Conservation (phyloP, 208 protist species). For the Histomonas meleagridis region DNA sequence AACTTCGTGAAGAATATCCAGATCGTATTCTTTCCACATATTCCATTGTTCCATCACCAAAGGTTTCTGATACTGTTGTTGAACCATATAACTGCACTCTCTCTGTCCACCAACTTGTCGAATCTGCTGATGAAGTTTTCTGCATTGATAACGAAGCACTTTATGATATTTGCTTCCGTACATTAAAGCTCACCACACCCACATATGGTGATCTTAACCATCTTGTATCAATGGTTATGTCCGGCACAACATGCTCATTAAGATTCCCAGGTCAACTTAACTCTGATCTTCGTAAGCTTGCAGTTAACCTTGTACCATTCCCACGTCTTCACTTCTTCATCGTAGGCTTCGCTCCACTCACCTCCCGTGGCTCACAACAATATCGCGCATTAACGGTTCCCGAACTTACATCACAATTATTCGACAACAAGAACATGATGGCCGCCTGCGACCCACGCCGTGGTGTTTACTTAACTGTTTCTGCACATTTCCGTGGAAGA, state of each 20-base stretch:
- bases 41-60: slow-evolving; percentile 89
- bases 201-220: slow-evolving; percentile 89
- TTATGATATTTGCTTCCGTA: slow-evolving; percentile 93
- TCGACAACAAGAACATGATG: slow-evolving; percentile 94
- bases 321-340: slow-evolving; percentile 95
- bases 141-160: slow-evolving; percentile 94
- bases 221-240: slow-evolving; percentile 77
- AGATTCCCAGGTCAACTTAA: slow-evolving; percentile 81
- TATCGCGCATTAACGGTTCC: slow-evolving; percentile 72
- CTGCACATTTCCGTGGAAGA: slow-evolving; percentile 63
- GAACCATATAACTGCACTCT: slow-evolving; percentile 61
- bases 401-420: slow-evolving; percentile 88
- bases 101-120: slow-evolving; percentile 59
- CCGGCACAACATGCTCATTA: slow-evolving; percentile 78
- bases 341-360: slow-evolving; percentile 81
- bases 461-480: slow-evolving; percentile 61
- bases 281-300: slow-evolving; percentile 59
- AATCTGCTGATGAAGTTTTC: slow-evolving; percentile 73
- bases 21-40: slow-evolving; percentile 95
- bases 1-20: slow-evolving; percentile 89
- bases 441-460: slow-evolving; percentile 74
- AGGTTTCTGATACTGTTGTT: slow-evolving; percentile 78
- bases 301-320: slow-evolving; percentile 85
- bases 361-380: slow-evolving; percentile 57
- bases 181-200: slow-evolving; percentile 82